A percentile compares a stretch with the other conserved stretches of the same genome.
phyloP scores from a whole-genome alignment of 305 asterid genomes.

The Fraxinus paxiana region DNA sequence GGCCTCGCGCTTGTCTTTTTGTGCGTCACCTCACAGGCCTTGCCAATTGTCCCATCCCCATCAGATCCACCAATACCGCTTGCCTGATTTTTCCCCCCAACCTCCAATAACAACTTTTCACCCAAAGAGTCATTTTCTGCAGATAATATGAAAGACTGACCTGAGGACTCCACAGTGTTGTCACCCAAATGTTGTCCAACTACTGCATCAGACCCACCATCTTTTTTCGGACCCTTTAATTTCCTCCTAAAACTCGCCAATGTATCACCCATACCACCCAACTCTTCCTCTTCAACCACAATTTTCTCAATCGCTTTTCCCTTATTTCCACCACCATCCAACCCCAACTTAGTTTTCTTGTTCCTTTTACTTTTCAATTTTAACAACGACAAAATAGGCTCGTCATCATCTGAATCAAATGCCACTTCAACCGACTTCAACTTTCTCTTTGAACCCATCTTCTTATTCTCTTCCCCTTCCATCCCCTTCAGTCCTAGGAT shows the following conservation, averaged over 20 bases:
- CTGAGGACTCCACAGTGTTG: slow-evolving; percentile 27
- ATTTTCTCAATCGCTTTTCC: slow-evolving; percentile 38
- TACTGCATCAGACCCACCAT: slow-evolving; percentile 35
- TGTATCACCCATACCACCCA: slow-evolving; percentile 84
- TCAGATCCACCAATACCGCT: slow-evolving; percentile 34
- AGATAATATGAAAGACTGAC: slow-evolving; percentile 32
- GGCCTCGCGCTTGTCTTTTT: slow-evolving; percentile 42
- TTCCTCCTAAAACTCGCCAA: slow-evolving; percentile 85
- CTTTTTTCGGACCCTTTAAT: slow-evolving; percentile 73
- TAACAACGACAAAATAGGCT: slow-evolving; percentile 72
- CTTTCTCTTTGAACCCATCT: slow-evolving; percentile 53
- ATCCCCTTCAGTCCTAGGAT: slow-evolving; percentile 46
- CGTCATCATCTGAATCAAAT: slow-evolving; percentile 70
- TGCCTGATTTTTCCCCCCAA: slow-evolving; percentile 29
- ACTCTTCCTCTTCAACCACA: slow-evolving; percentile 46
- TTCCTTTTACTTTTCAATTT: slow-evolving; percentile 59
- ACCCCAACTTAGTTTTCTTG: slow-evolving; percentile 55
- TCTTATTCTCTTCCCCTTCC: slow-evolving; percentile 57
- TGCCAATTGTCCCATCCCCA: slow-evolving; percentile 30
- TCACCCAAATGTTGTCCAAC: slow-evolving; percentile 30
- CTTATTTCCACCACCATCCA: slow-evolving; percentile 41
- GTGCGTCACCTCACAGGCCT: slow-evolving; percentile 31
- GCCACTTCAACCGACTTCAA: slow-evolving; percentile 32
- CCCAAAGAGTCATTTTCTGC: slow-evolving; percentile 27
- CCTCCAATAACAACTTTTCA: slow-evolving; percentile 30